Percentiles rank a stretch among this genome's conserved stretches.
Evolutionary conservation across 2,329 filamentous ascomycete species (phyloP).

Genomic region (Huntiella omanensis): DNA sequence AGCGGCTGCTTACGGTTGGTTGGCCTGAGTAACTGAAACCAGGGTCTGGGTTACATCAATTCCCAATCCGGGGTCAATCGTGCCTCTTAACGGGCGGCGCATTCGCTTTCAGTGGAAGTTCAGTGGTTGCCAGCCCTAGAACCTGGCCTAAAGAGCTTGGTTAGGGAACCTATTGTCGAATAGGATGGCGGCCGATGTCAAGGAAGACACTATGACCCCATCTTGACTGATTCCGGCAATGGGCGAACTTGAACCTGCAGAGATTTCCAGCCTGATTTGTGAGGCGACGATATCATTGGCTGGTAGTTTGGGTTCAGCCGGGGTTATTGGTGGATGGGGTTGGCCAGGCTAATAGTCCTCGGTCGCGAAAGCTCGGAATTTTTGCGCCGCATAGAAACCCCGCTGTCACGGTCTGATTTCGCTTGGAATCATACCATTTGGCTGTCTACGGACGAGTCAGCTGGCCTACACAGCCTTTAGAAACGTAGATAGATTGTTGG

Average conservation of each 20-base stretch:
- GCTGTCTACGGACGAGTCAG: not conserved
- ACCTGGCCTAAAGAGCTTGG: no score
- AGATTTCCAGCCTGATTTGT: constrained; percentile 3
- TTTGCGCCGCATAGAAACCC: not conserved
- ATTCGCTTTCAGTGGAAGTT: no score
- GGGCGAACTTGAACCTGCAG: not conserved
- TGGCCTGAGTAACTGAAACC: no score
- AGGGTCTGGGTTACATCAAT: no score
- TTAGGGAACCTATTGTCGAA: constrained; percentile 17
- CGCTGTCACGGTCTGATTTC: not conserved
- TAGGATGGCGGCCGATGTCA: constrained; percentile 23
- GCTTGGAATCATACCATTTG: constrained; percentile 3
- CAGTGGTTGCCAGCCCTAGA: no score
- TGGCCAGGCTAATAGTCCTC: no score
- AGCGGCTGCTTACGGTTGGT: no score
- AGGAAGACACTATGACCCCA: constrained; percentile 3
- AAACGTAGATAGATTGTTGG: not conserved
- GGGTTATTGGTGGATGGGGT: no score
- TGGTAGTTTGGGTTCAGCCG: not conserved
- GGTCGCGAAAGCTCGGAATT: not conserved
- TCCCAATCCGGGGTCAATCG: no score
- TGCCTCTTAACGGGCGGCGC: no score
- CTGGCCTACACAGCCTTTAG: not conserved
- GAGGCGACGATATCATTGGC: constrained; percentile 3
- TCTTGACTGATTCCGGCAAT: not conserved